A percentile compares a stretch with the other conserved stretches of the same genome.
Evolutionary conservation across 345 rosid species (phyloP).

Genomic region (Acer campestre): DNA sequence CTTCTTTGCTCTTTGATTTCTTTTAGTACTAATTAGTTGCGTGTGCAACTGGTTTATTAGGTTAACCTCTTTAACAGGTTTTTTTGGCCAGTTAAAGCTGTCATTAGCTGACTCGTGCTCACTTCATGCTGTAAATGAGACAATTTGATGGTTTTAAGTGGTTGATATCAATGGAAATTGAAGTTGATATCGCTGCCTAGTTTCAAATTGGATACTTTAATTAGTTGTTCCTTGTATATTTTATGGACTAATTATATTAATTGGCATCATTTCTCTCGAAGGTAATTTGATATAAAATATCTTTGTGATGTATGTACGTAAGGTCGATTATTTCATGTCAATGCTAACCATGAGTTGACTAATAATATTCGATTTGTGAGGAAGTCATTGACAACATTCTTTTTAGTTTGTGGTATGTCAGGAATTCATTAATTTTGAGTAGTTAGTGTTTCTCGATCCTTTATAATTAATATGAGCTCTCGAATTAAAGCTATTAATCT

Average conservation of each 20-base stretch:
- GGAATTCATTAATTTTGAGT: neutral
- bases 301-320: no score
- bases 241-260: neutral
- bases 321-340: no score
- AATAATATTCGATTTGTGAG: neutral
- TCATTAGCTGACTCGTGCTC: neutral
- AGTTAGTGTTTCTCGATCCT: neutral
- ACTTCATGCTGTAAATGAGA: neutral
- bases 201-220: no score
- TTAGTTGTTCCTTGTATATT: neutral
- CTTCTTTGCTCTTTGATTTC: neutral
- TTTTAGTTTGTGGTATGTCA: neutral
- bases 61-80: neutral
- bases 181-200: neutral
- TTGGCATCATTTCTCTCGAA: neutral
- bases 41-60: neutral
- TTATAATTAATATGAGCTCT: neutral
- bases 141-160: neutral
- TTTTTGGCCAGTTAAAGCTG: neutral
- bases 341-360: no score
- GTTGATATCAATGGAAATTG: neutral
- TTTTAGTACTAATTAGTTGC: neutral
- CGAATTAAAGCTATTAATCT: no score
- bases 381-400: neutral
- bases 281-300: neutral